Percentiles rank a stretch among this genome's conserved stretches.
phyloP scores from a whole-genome alignment of 1,284 basidiomycete species.

The Tylopilus orsonianus region DNA sequence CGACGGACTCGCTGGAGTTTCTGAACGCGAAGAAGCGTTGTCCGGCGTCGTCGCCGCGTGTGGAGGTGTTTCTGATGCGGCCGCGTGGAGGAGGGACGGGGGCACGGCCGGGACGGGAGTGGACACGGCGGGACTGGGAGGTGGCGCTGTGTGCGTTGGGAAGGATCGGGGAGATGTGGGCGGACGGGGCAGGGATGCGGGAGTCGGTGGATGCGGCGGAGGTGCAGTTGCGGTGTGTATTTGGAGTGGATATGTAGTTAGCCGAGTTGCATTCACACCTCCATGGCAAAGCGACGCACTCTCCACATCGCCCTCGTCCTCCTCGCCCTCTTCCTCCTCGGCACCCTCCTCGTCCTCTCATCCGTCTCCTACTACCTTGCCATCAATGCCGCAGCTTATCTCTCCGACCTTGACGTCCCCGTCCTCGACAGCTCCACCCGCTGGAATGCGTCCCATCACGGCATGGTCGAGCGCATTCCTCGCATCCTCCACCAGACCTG shows the following conservation, averaged over 20 bases:
- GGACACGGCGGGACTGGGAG: constrained; percentile 66
- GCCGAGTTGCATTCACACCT: constrained; percentile 10
- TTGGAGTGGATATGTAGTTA: constrained; percentile 41
- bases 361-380: constrained; percentile 90
- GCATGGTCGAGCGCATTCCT: constrained; percentile 74
- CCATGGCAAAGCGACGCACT: constrained; percentile 60
- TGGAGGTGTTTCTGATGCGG: constrained; percentile 51
- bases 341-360: constrained; percentile 90
- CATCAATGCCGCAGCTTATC: constrained; percentile 76
- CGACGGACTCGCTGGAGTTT: constrained; percentile 56
- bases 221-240: constrained; percentile 49
- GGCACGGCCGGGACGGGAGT: constrained; percentile 63
- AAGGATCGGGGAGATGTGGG: constrained; percentile 50
- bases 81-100: constrained; percentile 53
- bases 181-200: constrained; percentile 48
- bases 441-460: constrained; percentile 61
- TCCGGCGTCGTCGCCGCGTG: constrained; percentile 41
- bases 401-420: constrained; percentile 79
- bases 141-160: constrained; percentile 47
- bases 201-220: constrained; percentile 50
- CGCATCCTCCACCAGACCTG: constrained; percentile 98
- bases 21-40: constrained; percentile 41
- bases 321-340: constrained; percentile 83
- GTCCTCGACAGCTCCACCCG: constrained; percentile 48
- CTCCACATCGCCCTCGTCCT: constrained; percentile 73